phyloP scores from a whole-genome alignment of 2,329 filamentous ascomycete species.

The Botryotinia narcissicola region DNA sequence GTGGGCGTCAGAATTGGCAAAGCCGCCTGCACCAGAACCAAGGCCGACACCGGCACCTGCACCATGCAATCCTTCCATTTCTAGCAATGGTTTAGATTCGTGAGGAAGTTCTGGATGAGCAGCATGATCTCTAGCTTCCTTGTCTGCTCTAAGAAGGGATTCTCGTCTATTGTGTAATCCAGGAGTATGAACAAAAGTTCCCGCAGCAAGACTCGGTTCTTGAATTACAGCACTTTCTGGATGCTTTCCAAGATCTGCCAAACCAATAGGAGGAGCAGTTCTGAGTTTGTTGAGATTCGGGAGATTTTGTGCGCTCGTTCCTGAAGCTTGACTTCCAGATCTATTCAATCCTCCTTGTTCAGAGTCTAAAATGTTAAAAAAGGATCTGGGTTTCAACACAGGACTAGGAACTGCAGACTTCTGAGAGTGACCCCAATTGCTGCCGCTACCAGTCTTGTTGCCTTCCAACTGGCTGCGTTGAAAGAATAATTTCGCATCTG shows the following conservation, averaged over 20 bases:
- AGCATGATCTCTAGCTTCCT: conserved; percentile 43
- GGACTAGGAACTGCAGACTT: conserved; percentile 36
- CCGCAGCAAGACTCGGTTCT: conserved; percentile 30
- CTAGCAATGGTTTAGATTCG: conserved; percentile 53
- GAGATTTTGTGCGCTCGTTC: conserved; percentile 27
- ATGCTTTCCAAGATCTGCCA: conserved; percentile 34
- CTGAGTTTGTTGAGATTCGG: conserved; percentile 28
- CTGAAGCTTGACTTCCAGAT: conserved; percentile 35
- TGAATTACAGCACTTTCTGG: conserved; percentile 37
- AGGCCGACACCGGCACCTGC: conserved; percentile 57
- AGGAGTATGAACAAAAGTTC: conserved; percentile 14
- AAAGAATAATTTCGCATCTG: conserved; percentile 94
- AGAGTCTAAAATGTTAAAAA: conserved; percentile 31
- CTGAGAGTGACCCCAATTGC: conserved; percentile 37
- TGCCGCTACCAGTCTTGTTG: conserved; percentile 37
- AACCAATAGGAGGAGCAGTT: conserved; percentile 32
- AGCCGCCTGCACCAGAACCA: conserved; percentile 59
- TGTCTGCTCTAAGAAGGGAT: conserved; percentile 33
- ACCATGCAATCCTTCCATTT: conserved; percentile 55
- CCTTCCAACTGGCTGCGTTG: conserved; percentile 72
- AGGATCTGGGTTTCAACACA: conserved; percentile 30
- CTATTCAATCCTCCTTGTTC: conserved; percentile 30
- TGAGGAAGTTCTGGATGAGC: conserved; percentile 52
- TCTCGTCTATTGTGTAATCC: conserved; percentile 27
- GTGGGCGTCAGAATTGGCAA: conserved; percentile 70